These are phyloP conservation scores for Aphanomyces euteiches DNA, from an alignment of 352 stramenopile species.

Conservation along the genomic window DNA sequence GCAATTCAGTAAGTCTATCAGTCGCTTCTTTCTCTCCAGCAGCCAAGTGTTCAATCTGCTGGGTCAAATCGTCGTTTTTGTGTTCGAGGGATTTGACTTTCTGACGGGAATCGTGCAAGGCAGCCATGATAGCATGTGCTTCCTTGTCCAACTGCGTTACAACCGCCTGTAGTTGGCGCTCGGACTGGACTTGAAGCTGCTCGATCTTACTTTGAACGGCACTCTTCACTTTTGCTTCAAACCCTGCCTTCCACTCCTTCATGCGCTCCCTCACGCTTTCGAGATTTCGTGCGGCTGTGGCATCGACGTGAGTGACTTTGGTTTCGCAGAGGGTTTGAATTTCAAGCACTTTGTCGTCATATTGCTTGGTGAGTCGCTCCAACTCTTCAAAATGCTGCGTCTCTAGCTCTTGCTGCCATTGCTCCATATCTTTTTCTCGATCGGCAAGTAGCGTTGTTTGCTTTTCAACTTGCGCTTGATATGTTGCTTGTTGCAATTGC, in stretches of 20 bases:
- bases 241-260: slow-evolving; percentile 23
- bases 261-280: not conserved
- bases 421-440: slow-evolving; percentile 20
- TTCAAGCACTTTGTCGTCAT: slow-evolving; percentile 27
- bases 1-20: not conserved
- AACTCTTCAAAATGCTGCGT: slow-evolving; percentile 29
- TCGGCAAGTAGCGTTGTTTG: not conserved
- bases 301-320: not conserved
- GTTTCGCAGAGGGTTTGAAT: slow-evolving; percentile 22
- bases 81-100: slow-evolving; percentile 1
- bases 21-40: not conserved
- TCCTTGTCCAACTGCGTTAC: slow-evolving; percentile 27
- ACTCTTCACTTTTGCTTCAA: slow-evolving; percentile 25
- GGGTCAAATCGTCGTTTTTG: not conserved
- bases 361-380: slow-evolving; percentile 15
- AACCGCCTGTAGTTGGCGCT: slow-evolving; percentile 17
- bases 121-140: not conserved
- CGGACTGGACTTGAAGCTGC: slow-evolving; percentile 8
- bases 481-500: not conserved
- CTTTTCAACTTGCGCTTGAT: not conserved
- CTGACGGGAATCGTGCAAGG: slow-evolving; percentile 7
- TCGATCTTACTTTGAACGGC: slow-evolving; percentile 23
- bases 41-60: not conserved
- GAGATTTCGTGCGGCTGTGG: not conserved
- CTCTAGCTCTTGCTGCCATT: not conserved